Evolutionary conservation across 2,329 filamentous ascomycete genomes (phyloP), one percentile per base, ranked within the genome.

Genomic region (Cladosporium sp.): DNA sequence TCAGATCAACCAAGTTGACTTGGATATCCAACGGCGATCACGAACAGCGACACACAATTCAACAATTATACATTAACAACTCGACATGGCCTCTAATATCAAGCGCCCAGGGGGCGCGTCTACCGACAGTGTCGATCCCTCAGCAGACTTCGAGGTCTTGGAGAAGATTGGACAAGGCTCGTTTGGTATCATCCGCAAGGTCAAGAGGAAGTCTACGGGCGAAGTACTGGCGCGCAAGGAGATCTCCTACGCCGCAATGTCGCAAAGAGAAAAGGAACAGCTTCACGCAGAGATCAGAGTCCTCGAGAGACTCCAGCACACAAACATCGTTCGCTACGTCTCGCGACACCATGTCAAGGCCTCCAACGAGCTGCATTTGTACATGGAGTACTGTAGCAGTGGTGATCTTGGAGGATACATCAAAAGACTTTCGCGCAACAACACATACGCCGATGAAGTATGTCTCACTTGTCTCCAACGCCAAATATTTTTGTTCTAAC

Each of bases 311-410:
- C 85, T 99, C 32, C 88, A 89, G 55, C 93, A 99, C 67, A 85
- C 88, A 51, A 96, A 99, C 73, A 97, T 99, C 60, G 93, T 99
- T 67, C 89, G 88, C 64, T 52, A 52, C 27, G 50, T 47, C 13
- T 47, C 96, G 69, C 88, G 93, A 57, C 91, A 97, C 70, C 93
- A 99, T 65, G 82, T 97, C 61, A 97, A 96, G 73, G 80, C 83
- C 24, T 88, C 85, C 43, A 89, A 96, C 68, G 93, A 97, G 66
- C 79, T 99, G 43, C 91, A 99, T 68, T 79, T 99, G 37, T 99
- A 99, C 74, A 99, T 99, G 93, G 93, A 99, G 71, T 99, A 97
- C 73, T 99, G 93, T 67, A 93, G 93, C 55, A 96, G 95, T 64
- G 93, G 93, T 49, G 93, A 99, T 66, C 79, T 99, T 24, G 90